phyloP scores from a whole-genome alignment of 129 eudicot species.

The Kitagawia praeruptora region DNA sequence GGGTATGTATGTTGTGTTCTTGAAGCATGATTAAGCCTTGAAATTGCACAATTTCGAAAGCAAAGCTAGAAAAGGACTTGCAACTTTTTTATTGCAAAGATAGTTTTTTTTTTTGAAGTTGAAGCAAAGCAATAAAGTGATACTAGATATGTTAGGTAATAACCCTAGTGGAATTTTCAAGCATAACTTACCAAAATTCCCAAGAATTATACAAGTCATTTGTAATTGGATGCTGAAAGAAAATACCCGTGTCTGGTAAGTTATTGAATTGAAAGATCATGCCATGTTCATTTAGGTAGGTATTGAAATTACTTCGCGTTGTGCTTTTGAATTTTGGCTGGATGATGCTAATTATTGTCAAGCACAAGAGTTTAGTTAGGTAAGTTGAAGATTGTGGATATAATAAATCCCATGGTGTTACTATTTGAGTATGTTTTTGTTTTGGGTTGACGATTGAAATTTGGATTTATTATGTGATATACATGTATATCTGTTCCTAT shows the following conservation, averaged over 20 bases:
- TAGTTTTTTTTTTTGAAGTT: background rate
- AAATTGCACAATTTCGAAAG: background rate
- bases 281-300: background rate
- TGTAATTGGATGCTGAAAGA: background rate
- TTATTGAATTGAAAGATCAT: background rate
- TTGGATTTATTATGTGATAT: background rate
- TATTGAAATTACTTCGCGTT: background rate
- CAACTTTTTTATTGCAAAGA: background rate
- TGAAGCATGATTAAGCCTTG: background rate
- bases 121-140: constrained; percentile 1
- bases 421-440: background rate
- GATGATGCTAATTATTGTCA: background rate
- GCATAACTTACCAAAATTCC: background rate
- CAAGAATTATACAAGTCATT: background rate
- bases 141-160: background rate
- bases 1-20: background rate
- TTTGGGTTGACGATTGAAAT: background rate
- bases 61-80: background rate
- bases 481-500: background rate
- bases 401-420: background rate
- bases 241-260: background rate
- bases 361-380: background rate
- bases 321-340: background rate
- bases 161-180: background rate
- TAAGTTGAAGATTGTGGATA: background rate